Base-by-base conservation (phyloP, 768 basidiomycete genomes). In the Tubosaeta sp. region DNA sequence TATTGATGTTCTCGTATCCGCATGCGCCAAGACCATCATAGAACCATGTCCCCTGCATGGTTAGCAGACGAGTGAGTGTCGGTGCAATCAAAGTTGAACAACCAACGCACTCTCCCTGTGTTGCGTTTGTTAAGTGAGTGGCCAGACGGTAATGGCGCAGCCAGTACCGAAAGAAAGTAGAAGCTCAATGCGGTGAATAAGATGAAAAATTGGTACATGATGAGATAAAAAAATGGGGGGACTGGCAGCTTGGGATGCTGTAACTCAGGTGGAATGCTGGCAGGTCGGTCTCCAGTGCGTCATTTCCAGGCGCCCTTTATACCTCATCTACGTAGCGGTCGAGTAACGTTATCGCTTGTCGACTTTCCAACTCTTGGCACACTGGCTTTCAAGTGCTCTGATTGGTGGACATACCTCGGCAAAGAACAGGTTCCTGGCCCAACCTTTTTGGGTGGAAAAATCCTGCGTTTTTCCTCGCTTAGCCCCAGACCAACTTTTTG, bases 21-120 rank as follows among this genome's bases (percentile, higher is more conserved):
- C 88, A 90, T 66, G 86, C 85, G 41, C 85, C 87, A 25, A 74
- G 60, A 31, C 69, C 81, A 49, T 76, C 77, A 54, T 82, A 55
- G 64, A 79, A 89, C 79, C 78, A 89, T 32, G 86, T 89, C 37
- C 80, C 86, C 86, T 88, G 57, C 25, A 35, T 5, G 45, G 41
- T 47, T 50, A 39, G 39, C 44, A 29, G 7, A 19, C 63, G 31
- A 55, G 57, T 66, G 31, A 55, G 57, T 42, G 14, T 46, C 25
- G 17, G 27, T 13, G 17, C 27, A 26, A 13, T 37, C 6, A 31
- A 22, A 29, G 13, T 22, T 8, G 6, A 8, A 25, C 48, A 16
- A 33, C 14, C 1, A 6, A 72, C 81, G 56, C 65, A 88, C 88
- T 56, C 73, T 71, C 38, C 88, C 88, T 7, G 58, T 62, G 59